Evolutionary conservation across 2,329 filamentous ascomycete genomes (phyloP).

Genomic region (Didymella keratinophila): DNA sequence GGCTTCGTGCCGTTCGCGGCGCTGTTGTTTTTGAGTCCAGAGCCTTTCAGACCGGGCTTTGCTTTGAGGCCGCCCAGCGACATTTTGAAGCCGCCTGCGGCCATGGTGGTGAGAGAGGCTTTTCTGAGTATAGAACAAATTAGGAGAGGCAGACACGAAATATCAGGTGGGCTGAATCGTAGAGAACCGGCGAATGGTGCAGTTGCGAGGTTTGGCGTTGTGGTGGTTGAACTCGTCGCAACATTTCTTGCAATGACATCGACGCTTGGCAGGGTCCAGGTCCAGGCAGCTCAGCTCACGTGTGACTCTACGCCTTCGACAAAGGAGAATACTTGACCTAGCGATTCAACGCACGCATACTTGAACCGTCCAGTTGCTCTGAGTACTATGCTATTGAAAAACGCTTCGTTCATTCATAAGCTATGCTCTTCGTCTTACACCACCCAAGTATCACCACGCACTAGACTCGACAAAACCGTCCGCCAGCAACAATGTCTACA

Average conservation of each 20-base stretch:
- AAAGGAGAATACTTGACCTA: background rate
- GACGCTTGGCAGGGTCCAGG: constrained; percentile 21
- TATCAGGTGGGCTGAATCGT: background rate
- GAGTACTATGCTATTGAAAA: background rate
- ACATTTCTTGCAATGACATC: constrained; percentile 20
- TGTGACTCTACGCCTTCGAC: too few relatives aligned
- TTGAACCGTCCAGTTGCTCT: background rate
- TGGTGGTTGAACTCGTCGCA: background rate
- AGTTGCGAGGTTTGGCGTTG: constrained; percentile 1
- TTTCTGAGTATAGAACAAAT: background rate
- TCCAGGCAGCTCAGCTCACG: constrained; percentile 14
- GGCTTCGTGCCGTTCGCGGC: constrained; percentile 34
- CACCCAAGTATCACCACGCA: constrained; percentile 14
- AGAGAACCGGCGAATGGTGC: background rate
- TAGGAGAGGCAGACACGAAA: background rate
- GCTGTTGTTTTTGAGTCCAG: constrained; percentile 7
- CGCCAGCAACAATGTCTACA: constrained; percentile 8
- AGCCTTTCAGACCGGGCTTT: constrained; percentile 37
- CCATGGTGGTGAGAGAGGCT: constrained; percentile 39
- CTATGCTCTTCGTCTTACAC: constrained; percentile 9
- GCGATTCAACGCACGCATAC: background rate
- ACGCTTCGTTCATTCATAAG: constrained; percentile 17
- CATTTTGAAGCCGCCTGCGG: constrained; percentile 49
- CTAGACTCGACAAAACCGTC: constrained; percentile 7
- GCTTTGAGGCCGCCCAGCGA: constrained; percentile 42